These are phyloP conservation scores for Thalassiosira hispida DNA, from an alignment of 352 stramenopile genomes.

Conservation along the genomic window DNA sequence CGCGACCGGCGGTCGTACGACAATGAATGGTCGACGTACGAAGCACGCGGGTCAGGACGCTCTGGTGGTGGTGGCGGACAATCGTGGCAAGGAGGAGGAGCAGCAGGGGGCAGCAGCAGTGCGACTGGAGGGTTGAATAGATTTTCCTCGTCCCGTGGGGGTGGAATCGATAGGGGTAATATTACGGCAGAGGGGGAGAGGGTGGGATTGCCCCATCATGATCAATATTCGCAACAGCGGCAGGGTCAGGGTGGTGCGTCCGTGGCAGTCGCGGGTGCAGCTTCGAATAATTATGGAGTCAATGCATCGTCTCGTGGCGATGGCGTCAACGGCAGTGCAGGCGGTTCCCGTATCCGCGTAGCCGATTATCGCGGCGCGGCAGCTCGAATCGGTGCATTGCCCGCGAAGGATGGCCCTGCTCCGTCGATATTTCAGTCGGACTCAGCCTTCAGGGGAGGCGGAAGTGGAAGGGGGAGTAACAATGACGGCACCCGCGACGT, in stretches of 20 bases:
- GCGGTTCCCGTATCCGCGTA: constrained; percentile 17
- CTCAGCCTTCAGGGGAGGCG: not conserved
- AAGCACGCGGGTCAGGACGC: constrained; percentile 12
- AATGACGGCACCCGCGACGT: not conserved
- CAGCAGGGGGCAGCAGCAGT: not conserved
- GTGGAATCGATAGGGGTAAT: constrained; percentile 15
- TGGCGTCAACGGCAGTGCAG: not conserved
- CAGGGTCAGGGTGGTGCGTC: not conserved
- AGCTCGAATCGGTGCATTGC: constrained; percentile 33
- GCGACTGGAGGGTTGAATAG: not conserved
- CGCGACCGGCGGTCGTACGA: constrained; percentile 28
- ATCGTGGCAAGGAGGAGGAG: constrained; percentile 19
- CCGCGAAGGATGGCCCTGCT: constrained; percentile 1
- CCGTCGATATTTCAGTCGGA: constrained; percentile 3
- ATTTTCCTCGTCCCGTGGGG: not conserved
- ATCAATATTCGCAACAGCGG: not conserved
- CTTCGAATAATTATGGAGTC: not conserved
- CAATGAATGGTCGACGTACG: constrained; percentile 27
- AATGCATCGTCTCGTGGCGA: not conserved
- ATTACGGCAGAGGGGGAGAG: constrained; percentile 26
- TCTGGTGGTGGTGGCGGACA: not conserved
- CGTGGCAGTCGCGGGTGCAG: not conserved
- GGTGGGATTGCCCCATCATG: constrained; percentile 7
- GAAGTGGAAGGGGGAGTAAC: not conserved
- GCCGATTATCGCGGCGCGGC: constrained; percentile 41